phyloP scores from a whole-genome alignment of 495 filamentous ascomycete species.

The Xylaria sp. region DNA sequence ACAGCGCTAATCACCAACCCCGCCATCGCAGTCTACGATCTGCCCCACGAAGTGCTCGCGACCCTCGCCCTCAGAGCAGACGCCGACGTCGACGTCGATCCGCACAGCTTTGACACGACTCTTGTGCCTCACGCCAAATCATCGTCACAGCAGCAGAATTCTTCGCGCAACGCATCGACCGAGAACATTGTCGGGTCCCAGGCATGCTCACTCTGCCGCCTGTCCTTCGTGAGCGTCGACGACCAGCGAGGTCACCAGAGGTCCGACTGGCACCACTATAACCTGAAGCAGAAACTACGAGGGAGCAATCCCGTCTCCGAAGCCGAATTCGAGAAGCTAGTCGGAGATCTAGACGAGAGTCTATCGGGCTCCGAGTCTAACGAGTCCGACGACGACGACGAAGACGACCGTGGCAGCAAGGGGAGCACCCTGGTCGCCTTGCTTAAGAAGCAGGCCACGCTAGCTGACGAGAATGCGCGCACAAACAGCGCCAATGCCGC shows the following conservation, averaged over 20 bases:
- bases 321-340: constrained; percentile 79
- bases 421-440: constrained; percentile 72
- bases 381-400: constrained; percentile 60
- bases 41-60: constrained; percentile 77
- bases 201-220: constrained; percentile 80
- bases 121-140: constrained; percentile 28
- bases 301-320: constrained; percentile 74
- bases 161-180: constrained; percentile 39
- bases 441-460: constrained; percentile 81
- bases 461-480: constrained; percentile 53
- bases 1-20: constrained; percentile 28
- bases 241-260: constrained; percentile 87
- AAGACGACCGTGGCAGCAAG: constrained; percentile 46
- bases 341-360: constrained; percentile 86
- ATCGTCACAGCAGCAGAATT: constrained; percentile 48
- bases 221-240: constrained; percentile 70
- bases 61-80: constrained; percentile 68
- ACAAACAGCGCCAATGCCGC: constrained; percentile 30
- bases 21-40: constrained; percentile 74
- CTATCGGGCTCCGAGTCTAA: constrained; percentile 79
- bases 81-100: constrained; percentile 41
- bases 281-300: constrained; percentile 85
- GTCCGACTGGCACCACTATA: constrained; percentile 94
- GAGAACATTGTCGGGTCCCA: constrained; percentile 66
- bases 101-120: constrained; percentile 37